phyloP scores from a whole-genome alignment of 768 basidiomycete species.

The Lyophyllum atratum region DNA sequence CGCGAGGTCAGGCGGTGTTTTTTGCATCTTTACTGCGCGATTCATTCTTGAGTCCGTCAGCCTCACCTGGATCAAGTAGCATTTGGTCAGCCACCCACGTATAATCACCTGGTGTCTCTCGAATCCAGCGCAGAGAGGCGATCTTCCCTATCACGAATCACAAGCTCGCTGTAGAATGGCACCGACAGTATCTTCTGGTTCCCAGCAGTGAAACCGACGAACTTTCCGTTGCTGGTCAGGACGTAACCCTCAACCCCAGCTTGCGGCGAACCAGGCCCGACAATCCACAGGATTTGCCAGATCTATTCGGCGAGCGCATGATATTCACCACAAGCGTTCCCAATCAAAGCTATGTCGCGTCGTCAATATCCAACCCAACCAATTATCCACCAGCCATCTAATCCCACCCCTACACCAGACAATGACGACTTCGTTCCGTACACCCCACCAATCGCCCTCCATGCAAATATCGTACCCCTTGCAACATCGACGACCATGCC shows the following conservation, averaged over 20 bases:
- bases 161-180: slow-evolving; percentile 1
- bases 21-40: too few species aligned
- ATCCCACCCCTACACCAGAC: background rate
- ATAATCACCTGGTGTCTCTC: background rate
- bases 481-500: background rate
- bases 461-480: slow-evolving; percentile 20
- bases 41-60: background rate
- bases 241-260: background rate
- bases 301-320: background rate
- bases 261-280: background rate
- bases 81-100: background rate
- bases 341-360: slow-evolving; percentile 1
- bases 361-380: slow-evolving; percentile 4
- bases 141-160: background rate
- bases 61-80: background rate
- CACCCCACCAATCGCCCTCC: slow-evolving; percentile 13
- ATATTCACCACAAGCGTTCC: background rate
- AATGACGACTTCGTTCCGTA: slow-evolving; percentile 11
- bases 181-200: background rate
- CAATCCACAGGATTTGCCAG: background rate
- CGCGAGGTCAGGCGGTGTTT: too few species aligned
- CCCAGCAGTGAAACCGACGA: background rate
- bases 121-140: background rate
- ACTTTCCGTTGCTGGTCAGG: background rate
- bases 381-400: background rate